Percentiles rank a stretch among this genome's conserved stretches.
These are phyloP conservation scores for Decorospora gaudefroyi DNA, from an alignment of 2,329 filamentous ascomycete genomes.

Conservation along the genomic window DNA sequence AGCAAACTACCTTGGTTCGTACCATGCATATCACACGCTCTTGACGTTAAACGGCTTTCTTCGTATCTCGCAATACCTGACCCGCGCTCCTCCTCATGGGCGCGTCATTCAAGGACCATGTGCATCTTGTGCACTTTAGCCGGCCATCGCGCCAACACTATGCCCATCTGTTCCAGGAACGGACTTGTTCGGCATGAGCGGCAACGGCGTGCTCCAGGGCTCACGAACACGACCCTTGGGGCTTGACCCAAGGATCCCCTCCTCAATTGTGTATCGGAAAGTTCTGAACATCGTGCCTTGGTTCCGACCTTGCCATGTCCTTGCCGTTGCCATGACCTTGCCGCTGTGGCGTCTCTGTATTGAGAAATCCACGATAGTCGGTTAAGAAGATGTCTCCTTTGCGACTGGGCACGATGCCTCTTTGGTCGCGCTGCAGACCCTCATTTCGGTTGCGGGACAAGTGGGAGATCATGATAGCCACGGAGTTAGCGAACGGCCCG, in stretches of 20 bases:
- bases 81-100: too few species aligned
- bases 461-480: conserved; percentile 26
- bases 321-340: not conserved
- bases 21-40: conserved; percentile 4
- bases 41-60: too few species aligned
- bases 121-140: conserved; percentile 27
- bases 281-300: conserved; percentile 3
- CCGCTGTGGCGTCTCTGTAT: too few species aligned
- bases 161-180: conserved; percentile 15
- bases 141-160: conserved; percentile 12
- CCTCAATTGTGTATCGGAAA: not conserved
- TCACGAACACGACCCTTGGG: conserved; percentile 2
- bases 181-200: conserved; percentile 21
- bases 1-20: conserved; percentile 3
- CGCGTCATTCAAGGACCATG: conserved; percentile 29
- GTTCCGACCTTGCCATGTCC: not conserved
- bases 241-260: conserved; percentile 8
- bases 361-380: conserved; percentile 2
- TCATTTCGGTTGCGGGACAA: conserved; percentile 31
- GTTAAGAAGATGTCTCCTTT: conserved; percentile 9
- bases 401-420: conserved; percentile 12
- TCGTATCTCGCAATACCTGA: conserved; percentile 5
- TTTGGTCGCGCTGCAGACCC: conserved; percentile 17
- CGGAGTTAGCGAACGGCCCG: conserved; percentile 7
- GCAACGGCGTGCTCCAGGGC: conserved; percentile 23